A percentile compares a stretch with the other conserved stretches of the same genome.
These are phyloP conservation scores for Rubia yunnanensis DNA, from an alignment of 257 asterid genomes.

Conservation along the genomic window DNA sequence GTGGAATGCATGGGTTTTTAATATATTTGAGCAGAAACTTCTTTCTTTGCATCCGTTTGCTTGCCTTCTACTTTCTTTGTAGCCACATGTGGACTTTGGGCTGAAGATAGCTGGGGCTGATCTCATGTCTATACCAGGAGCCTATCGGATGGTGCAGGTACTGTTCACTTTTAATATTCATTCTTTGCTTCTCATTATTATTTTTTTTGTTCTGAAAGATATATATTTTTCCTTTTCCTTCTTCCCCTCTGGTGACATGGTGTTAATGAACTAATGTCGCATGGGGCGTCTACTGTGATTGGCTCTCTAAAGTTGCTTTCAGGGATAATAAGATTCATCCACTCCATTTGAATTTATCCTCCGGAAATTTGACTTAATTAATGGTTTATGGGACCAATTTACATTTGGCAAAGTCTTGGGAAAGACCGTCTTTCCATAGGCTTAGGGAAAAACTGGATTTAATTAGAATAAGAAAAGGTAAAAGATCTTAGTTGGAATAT, in stretches of 20 bases:
- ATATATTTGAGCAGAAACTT: neutral
- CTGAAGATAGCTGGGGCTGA: slow-evolving; percentile 85
- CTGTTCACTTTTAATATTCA: slow-evolving; percentile 2
- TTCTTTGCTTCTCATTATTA: slow-evolving; percentile 3
- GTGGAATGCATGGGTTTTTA: neutral
- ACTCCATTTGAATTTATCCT: neutral
- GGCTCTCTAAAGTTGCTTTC: neutral
- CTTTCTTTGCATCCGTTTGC: neutral
- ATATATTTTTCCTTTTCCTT: neutral
- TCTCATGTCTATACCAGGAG: slow-evolving; percentile 96
- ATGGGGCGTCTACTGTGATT: neutral
- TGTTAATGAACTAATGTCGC: neutral
- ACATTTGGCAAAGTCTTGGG: no score
- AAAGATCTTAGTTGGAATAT: no score
- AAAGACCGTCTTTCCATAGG: no score
- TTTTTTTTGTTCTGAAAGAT: neutral
- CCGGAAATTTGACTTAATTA: neutral
- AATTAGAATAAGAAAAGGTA: no score
- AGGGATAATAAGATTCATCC: neutral
- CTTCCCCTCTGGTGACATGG: neutral
- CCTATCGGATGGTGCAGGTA: slow-evolving; percentile 81
- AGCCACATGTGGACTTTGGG: slow-evolving; percentile 98
- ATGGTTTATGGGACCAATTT: neutral
- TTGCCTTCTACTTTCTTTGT: slow-evolving; percentile 23
- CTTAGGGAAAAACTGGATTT: no score